Evolutionary conservation across 768 basidiomycete genomes (phyloP).

Genomic region (Gymnopilus junonius): DNA sequence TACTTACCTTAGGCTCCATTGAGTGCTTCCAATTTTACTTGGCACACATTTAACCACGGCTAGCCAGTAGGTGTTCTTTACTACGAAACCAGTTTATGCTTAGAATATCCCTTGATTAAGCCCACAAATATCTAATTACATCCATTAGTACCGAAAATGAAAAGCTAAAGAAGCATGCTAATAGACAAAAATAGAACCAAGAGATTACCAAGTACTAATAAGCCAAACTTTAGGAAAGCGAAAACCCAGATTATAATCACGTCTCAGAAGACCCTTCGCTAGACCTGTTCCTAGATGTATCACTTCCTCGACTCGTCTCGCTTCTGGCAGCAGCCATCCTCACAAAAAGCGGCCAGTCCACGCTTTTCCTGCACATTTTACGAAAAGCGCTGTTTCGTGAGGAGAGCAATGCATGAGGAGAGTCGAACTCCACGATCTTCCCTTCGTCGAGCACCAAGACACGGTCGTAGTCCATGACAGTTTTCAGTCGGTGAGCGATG

Average conservation of each 20-base stretch:
- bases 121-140: not conserved
- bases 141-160: not conserved
- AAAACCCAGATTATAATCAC: not conserved
- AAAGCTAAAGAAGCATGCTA: not conserved
- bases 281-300: constrained; percentile 9
- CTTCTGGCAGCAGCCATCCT: constrained; percentile 22
- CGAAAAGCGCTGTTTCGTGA: constrained; percentile 64
- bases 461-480: constrained; percentile 76
- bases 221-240: not conserved
- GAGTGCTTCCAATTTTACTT: too few species aligned
- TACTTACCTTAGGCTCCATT: too few species aligned
- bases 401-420: constrained; percentile 58
- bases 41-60: too few species aligned
- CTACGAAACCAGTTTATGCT: too few species aligned
- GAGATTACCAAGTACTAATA: not conserved
- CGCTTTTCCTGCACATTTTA: constrained; percentile 69
- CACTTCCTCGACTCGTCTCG: constrained; percentile 10
- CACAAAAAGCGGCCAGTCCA: constrained; percentile 49
- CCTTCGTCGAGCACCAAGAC: constrained; percentile 78
- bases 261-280: not conserved
- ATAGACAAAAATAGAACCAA: not conserved
- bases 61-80: too few species aligned
- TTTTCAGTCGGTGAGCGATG: constrained; percentile 81
- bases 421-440: constrained; percentile 75
- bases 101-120: not conserved